Conservation (phyloP, 2,329 filamentous ascomycete species). For the Fonsecaea pedrosoi region DNA sequence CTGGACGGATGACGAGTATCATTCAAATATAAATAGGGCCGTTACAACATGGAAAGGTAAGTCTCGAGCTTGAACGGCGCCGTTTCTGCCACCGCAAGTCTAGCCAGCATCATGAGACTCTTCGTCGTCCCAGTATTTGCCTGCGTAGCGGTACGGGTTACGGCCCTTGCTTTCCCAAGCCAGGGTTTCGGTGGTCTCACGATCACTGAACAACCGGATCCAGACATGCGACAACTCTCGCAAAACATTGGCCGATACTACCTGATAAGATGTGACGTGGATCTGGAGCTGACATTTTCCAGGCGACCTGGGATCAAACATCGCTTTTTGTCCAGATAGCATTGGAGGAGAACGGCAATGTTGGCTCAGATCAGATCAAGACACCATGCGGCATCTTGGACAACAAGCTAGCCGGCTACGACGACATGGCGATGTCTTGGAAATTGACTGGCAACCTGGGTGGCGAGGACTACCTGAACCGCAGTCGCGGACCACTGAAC, state of each 20-base stretch:
- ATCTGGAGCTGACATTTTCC: background rate
- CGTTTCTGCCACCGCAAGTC: background rate
- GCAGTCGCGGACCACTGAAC: constrained; percentile 62
- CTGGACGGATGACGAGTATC: background rate
- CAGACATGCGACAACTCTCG: constrained; percentile 14
- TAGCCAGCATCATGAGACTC: background rate
- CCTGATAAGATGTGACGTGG: background rate
- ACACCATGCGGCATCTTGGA: constrained; percentile 62
- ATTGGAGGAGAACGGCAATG: constrained; percentile 69
- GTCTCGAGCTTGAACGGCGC: background rate
- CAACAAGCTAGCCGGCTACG: constrained; percentile 50
- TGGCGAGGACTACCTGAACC: constrained; percentile 62
- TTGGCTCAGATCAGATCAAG: constrained; percentile 68
- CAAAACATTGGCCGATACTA: constrained; percentile 12
- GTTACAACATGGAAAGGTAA: background rate
- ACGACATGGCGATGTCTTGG: constrained; percentile 53
- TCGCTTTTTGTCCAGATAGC: constrained; percentile 76
- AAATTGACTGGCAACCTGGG: constrained; percentile 66
- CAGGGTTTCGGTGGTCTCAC: constrained; percentile 8
- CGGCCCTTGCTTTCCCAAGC: background rate
- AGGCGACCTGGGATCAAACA: constrained; percentile 74
- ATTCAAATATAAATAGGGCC: background rate
- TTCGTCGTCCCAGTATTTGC: background rate
- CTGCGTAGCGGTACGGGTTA: background rate
- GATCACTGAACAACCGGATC: constrained; percentile 20